Percentiles rank a stretch among this genome's conserved stretches.
These are phyloP conservation scores for Annulohypoxylon stygium DNA, from an alignment of 495 filamentous ascomycete genomes.

Conservation along the genomic window DNA sequence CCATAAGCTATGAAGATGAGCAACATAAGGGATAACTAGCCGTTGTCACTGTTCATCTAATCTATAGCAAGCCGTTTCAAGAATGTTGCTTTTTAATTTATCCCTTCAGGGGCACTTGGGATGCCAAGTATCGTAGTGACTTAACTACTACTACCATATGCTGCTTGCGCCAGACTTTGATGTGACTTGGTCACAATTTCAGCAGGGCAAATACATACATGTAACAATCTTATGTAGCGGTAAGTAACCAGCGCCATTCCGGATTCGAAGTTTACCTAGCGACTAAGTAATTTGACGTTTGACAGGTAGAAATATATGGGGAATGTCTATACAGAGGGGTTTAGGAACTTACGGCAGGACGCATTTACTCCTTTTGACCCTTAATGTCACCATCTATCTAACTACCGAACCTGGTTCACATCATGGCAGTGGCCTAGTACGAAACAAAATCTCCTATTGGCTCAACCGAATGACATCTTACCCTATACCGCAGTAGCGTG, in stretches of 20 bases:
- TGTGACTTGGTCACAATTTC: constrained; percentile 9
- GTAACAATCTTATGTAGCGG: background rate
- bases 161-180: constrained; percentile 4
- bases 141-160: background rate
- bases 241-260: constrained; percentile 1
- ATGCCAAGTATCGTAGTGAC: constrained; percentile 6
- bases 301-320: background rate
- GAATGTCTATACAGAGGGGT: background rate
- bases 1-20: background rate
- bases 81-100: background rate
- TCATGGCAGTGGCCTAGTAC: constrained; percentile 17
- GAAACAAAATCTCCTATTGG: constrained; percentile 33
- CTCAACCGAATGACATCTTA: background rate
- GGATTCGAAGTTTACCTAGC: background rate
- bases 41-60: background rate
- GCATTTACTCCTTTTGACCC: constrained; percentile 7
- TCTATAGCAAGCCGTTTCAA: background rate
- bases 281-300: background rate
- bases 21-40: background rate
- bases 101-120: background rate
- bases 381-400: constrained; percentile 35
- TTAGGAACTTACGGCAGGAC: background rate
- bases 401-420: constrained; percentile 35
- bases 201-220: background rate
- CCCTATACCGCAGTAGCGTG: constrained; percentile 25